Evolutionary conservation across 228 moss, liverwort and hornwort species (phyloP), one percentile per base, ranked within the genome.

Genomic region (Sphagnum fallax): DNA sequence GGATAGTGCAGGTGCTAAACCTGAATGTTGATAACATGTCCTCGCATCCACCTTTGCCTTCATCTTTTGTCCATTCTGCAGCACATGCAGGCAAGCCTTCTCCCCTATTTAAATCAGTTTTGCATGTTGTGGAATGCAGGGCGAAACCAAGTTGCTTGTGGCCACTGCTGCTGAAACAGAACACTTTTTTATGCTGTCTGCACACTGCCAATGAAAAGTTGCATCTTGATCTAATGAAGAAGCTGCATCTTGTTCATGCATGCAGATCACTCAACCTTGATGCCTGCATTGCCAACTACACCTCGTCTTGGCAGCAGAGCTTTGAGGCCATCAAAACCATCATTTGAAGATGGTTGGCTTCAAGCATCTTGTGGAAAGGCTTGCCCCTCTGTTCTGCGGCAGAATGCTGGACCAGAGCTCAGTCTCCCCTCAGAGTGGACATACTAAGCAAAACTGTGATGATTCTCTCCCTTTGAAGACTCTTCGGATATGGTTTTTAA

Each of bases 391-490:
- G 15, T 49, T 18, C 68, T 73, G 4, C 75, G 76, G 2, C 87
- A 81, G 67, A 61, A 71, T 6, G 71, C 76, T 49, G 66, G 55
- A 16, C 79, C 79, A 4, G 88, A 88, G 76, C 84, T 84, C 9
- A 72, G 82, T 49, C 88, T 88, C 51, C 88, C 88, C 0, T 71
- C 88, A 0, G 88, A 88, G 72, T 88, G 88, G 88, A 88, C 88
- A 55, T 88, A 85, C 57, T 88, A 76, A 71, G 57, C 51, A 32
- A 32, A 32, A 32, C 2, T 32, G 32, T 48, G 67, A 15, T 47
- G 67, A 10, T 8, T n/a, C 51, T 8, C 48, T 48, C 16, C 6
- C 13, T 6, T 18, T 61, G 61, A 5, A 61, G 61, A 32, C 32
- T 1, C 2, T 32, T 32, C 32, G 32, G 32, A 32, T 32, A 32